phyloP scores from a whole-genome alignment of 495 filamentous ascomycete species.

The Xylaria palmicola region DNA sequence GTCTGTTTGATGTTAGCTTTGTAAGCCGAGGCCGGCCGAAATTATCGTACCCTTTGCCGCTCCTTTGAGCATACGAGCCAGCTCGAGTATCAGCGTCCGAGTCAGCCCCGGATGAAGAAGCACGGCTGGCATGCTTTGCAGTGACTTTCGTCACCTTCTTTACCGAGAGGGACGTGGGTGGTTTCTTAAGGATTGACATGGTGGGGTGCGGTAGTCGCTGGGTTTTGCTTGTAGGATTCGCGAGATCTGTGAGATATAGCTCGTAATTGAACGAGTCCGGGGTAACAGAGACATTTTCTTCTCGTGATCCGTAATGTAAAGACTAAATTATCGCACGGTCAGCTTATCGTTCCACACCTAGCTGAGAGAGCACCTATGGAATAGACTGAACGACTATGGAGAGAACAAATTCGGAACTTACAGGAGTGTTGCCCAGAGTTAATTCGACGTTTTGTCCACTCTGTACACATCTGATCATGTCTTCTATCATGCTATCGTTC shows the following conservation, averaged over 20 bases:
- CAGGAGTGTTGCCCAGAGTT: conserved; percentile 54
- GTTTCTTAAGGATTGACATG: conserved; percentile 41
- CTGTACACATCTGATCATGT: conserved; percentile 66
- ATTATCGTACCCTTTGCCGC: conserved; percentile 14
- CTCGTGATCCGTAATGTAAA: conserved; percentile 39
- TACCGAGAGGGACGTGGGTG: conserved; percentile 13
- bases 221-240: conserved; percentile 25
- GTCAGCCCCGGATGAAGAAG: conserved; percentile 18
- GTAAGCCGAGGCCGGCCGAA: neutral
- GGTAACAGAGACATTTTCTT: conserved; percentile 34
- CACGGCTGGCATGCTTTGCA: conserved; percentile 12
- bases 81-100: conserved; percentile 18
- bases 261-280: conserved; percentile 42
- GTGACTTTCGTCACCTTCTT: conserved; percentile 14
- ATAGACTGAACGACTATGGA: conserved; percentile 15
- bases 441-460: conserved; percentile 60
- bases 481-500: conserved; percentile 63
- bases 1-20: conserved; percentile 13
- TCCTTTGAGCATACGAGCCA: conserved; percentile 10
- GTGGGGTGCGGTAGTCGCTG: conserved; percentile 41
- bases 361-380: conserved; percentile 20
- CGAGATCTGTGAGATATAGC: conserved; percentile 39
- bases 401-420: conserved; percentile 43
- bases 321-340: conserved; percentile 26
- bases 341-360: too few relatives aligned